Conservation (phyloP, 495 filamentous ascomycete genomes). For the Bryoglossum gracile region DNA sequence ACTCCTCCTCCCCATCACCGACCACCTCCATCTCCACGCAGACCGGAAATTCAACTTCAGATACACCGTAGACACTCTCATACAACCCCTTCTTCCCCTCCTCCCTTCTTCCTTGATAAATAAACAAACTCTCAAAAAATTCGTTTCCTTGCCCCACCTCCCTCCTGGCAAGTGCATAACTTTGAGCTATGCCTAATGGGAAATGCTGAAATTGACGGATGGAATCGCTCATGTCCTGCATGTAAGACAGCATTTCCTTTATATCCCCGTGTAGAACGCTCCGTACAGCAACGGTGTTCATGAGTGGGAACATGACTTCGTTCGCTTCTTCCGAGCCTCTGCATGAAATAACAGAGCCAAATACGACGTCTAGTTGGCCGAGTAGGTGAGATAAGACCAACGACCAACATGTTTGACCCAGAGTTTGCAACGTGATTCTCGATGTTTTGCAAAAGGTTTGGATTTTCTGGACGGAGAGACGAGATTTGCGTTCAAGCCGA, state of each 20-base stretch:
- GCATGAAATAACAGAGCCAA: slow-evolving; percentile 66
- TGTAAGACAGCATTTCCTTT: slow-evolving; percentile 53
- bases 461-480: slow-evolving; percentile 27
- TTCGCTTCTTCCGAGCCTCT: slow-evolving; percentile 51
- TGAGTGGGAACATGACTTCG: slow-evolving; percentile 63
- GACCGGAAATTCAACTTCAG: slow-evolving; percentile 69
- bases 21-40: slow-evolving; percentile 68
- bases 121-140: slow-evolving; percentile 65
- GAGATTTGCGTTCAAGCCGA: slow-evolving; percentile 41
- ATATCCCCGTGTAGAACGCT: slow-evolving; percentile 55
- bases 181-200: slow-evolving; percentile 56
- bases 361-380: slow-evolving; percentile 54
- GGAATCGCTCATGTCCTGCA: slow-evolving; percentile 52
- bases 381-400: slow-evolving; percentile 50
- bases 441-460: slow-evolving; percentile 47
- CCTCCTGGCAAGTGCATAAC: slow-evolving; percentile 28
- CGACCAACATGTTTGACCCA: slow-evolving; percentile 61
- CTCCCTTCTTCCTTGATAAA: slow-evolving; percentile 48
- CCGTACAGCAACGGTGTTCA: slow-evolving; percentile 67
- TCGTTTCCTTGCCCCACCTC: slow-evolving; percentile 25
- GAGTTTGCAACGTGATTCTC: slow-evolving; percentile 54
- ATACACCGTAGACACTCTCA: slow-evolving; percentile 48
- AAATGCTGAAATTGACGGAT: slow-evolving; percentile 54
- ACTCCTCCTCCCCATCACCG: slow-evolving; percentile 32
- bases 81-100: slow-evolving; percentile 32